These are phyloP conservation scores for Erodium chrysanthum DNA, from an alignment of 441 rosid species.

Conservation along the genomic window DNA sequence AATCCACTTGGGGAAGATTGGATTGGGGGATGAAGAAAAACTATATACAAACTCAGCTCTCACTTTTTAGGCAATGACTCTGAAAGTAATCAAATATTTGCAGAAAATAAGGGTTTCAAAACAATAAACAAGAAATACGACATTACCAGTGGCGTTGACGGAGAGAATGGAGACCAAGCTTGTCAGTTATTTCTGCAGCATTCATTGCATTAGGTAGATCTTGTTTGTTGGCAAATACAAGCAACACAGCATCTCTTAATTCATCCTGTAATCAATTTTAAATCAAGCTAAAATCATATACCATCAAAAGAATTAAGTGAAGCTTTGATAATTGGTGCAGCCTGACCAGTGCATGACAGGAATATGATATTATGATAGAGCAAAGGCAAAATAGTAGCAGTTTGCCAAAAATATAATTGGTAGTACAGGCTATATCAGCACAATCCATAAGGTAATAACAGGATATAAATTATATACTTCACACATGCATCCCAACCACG, in stretches of 20 bases:
- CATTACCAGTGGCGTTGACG: background rate
- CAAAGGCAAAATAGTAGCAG: background rate
- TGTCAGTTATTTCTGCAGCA: slow-evolving; percentile 19
- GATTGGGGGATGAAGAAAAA: background rate
- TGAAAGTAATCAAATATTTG: background rate
- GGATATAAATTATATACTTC: no score
- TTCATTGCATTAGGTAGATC: slow-evolving; percentile 25
- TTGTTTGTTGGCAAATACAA: slow-evolving; percentile 29
- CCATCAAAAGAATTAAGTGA: background rate
- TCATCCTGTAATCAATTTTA: slow-evolving; percentile 16
- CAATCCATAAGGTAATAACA: background rate
- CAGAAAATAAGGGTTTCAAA: background rate
- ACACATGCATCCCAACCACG: no score
- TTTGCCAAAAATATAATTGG: no score
- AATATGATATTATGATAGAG: background rate
- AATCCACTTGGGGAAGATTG: background rate
- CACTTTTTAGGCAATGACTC: background rate
- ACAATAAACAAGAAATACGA: background rate
- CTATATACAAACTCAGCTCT: background rate
- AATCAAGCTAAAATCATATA: background rate
- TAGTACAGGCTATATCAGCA: background rate
- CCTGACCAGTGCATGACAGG: background rate
- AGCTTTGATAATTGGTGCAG: background rate
- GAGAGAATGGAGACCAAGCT: background rate
- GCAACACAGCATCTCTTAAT: slow-evolving; percentile 22